Evolutionary conservation across 179 eudicot genomes (phyloP).

Genomic region (Actinidia chinensis): DNA sequence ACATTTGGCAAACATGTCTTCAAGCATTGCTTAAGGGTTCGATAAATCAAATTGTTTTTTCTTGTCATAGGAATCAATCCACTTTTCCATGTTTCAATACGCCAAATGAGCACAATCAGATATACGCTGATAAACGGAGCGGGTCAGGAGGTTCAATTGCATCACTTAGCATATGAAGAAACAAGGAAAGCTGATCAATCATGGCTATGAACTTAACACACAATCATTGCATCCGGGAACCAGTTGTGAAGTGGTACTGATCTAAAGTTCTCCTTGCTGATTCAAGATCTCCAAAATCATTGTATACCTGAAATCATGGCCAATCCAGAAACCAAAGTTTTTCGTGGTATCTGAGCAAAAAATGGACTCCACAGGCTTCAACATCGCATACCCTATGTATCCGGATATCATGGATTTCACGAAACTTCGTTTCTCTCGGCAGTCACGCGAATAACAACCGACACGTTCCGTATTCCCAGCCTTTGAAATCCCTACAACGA

Average conservation of each 20-base stretch:
- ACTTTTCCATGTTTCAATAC: conserved; percentile 39
- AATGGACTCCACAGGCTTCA: conserved; percentile 26
- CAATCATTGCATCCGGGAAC: conserved; percentile 46
- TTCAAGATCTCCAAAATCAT: conserved; percentile 25
- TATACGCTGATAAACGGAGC: conserved; percentile 34
- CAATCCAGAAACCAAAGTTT: conserved; percentile 36
- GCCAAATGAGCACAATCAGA: conserved; percentile 47
- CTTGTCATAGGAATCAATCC: conserved; percentile 37
- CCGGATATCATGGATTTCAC: conserved; percentile 40
- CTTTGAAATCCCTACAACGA: conserved; percentile 34
- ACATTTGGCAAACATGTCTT: conserved; percentile 43
- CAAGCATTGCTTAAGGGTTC: conserved; percentile 38
- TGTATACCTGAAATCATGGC: conserved; percentile 44
- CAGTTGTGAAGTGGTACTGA: conserved; percentile 33
- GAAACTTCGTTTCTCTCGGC: conserved; percentile 39
- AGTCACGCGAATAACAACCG: conserved; percentile 28
- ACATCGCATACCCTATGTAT: conserved; percentile 26
- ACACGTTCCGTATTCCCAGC: conserved; percentile 29
- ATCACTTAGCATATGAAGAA: conserved; percentile 33
- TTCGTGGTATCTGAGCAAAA: conserved; percentile 31
- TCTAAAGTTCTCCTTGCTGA: conserved; percentile 31
- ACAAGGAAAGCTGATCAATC: conserved; percentile 31
- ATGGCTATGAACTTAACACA: conserved; percentile 35
- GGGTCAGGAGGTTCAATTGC: conserved; percentile 33
- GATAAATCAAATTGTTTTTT: conserved; percentile 32